phyloP scores from a whole-genome alignment of 108 stramenopile species.

The Nannochloropsis oceanica region DNA sequence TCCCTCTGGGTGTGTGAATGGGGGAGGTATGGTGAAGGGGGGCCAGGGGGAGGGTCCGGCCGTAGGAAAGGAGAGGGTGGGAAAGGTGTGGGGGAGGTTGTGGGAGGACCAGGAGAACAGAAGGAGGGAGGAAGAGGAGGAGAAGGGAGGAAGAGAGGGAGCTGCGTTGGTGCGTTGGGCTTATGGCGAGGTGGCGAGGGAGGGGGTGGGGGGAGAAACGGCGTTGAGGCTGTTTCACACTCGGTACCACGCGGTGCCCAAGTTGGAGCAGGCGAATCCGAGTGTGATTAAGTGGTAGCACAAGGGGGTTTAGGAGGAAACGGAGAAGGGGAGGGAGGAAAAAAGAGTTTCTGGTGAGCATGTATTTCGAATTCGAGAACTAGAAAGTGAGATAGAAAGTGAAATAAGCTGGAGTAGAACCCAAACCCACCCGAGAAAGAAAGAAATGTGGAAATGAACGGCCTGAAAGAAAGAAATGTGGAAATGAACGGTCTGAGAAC shows the following conservation, averaged over 20 bases:
- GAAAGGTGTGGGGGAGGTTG: neutral
- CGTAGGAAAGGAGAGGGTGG: neutral
- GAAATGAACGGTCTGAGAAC: too few species aligned
- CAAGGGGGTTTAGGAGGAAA: neutral
- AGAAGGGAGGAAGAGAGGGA: neutral
- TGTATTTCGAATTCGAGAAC: too few species aligned
- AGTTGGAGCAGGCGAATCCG: slow-evolving; percentile 13
- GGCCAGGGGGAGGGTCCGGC: neutral
- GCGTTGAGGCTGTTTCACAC: slow-evolving; percentile 3
- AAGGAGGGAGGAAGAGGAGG: neutral
- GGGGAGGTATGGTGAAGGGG: slow-evolving; percentile 61
- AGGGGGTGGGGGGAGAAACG: neutral
- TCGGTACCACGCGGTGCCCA: slow-evolving; percentile 15
- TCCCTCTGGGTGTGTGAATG: slow-evolving; percentile 88
- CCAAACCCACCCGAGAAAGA: too few species aligned
- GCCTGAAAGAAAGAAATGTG: too few species aligned
- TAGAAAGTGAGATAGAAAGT: too few species aligned
- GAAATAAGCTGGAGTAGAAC: too few species aligned
- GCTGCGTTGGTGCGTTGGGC: neutral
- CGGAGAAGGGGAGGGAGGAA: neutral
- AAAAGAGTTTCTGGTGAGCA: neutral
- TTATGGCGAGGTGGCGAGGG: neutral
- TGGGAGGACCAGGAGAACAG: neutral
- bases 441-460: too few species aligned
- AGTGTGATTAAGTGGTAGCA: neutral